Conservation (phyloP, 176 grass and related monocot species). For the Phoenix roebelenii region DNA sequence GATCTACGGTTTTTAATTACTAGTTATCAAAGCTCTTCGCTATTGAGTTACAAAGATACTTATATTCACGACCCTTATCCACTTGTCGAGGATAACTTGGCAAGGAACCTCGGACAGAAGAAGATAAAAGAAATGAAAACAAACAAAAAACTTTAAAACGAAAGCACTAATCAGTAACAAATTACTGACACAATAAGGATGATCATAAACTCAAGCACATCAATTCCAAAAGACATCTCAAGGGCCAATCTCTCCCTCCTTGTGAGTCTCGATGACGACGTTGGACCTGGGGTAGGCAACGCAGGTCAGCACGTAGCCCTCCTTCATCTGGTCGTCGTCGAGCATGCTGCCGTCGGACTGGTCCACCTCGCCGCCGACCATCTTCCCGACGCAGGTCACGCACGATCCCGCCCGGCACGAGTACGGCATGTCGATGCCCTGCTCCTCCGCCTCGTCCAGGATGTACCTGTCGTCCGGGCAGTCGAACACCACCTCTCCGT, state of each 20-base stretch:
- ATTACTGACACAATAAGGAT: too few species aligned
- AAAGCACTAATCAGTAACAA: too few species aligned
- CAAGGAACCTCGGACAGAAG: too few species aligned
- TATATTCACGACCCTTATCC: too few species aligned
- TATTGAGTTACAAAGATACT: too few species aligned
- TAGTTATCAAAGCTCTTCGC: too few species aligned
- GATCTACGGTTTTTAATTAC: too few species aligned
- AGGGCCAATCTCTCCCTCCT: conserved; percentile 46
- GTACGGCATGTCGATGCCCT: conserved; percentile 70
- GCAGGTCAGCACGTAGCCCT: conserved; percentile 83
- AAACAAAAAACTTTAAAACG: too few species aligned
- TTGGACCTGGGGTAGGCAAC: conserved; percentile 64
- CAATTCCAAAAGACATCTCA: too few species aligned
- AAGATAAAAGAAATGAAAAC: too few species aligned
- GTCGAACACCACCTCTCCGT: conserved; percentile 60
- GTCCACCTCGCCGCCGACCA: conserved; percentile 40
- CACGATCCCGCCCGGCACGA: conserved; percentile 85
- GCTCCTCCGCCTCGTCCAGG: conserved; percentile 55
- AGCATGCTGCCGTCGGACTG: conserved; percentile 84
- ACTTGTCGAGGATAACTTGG: too few species aligned
- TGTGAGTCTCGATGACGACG: conserved; percentile 86
- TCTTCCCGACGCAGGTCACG: conserved; percentile 71
- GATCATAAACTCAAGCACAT: too few species aligned
- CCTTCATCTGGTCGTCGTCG: conserved; percentile 53
- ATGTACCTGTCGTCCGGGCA: conserved; percentile 79